These are phyloP conservation scores for Diddensiella transvaalensis DNA, from an alignment of 805 yeast species.

Conservation along the genomic window DNA sequence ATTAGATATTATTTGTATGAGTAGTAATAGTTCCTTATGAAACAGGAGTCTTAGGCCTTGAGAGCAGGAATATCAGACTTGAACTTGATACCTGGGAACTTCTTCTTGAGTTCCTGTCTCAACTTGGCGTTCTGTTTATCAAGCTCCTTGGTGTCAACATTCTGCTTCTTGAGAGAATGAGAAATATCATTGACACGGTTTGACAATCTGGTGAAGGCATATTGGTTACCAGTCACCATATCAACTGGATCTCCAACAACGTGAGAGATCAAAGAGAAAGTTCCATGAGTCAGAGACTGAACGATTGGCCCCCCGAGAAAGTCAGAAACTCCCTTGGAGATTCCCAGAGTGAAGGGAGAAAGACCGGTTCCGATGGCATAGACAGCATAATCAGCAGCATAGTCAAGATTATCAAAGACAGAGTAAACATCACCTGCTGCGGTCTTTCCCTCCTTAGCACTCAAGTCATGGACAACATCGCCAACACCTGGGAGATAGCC, in stretches of 20 bases:
- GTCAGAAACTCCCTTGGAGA: slow-evolving; percentile 10
- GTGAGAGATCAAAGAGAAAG: slow-evolving; percentile 15
- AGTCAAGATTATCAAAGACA: slow-evolving; percentile 12
- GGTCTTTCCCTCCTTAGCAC: slow-evolving; percentile 6
- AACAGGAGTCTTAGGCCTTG: neutral
- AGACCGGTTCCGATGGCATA: slow-evolving; percentile 8
- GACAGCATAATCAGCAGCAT: slow-evolving; percentile 14
- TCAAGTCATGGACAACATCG: slow-evolving; percentile 2
- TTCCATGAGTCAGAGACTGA: slow-evolving; percentile 16
- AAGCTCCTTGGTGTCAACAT: slow-evolving; percentile 2
- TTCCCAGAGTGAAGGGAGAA: slow-evolving; percentile 14
- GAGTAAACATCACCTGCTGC: slow-evolving; percentile 14
- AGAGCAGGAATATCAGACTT: neutral
- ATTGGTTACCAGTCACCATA: slow-evolving; percentile 8
- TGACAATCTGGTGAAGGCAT: slow-evolving; percentile 3
- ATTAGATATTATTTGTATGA: no score
- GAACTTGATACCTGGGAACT: neutral
- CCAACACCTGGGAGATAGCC: slow-evolving; percentile 8
- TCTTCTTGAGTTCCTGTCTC: neutral
- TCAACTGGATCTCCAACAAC: slow-evolving; percentile 13
- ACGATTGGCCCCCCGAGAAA: slow-evolving; percentile 15
- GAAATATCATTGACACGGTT: slow-evolving; percentile 7
- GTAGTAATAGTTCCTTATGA: neutral
- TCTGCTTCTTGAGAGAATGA: slow-evolving; percentile 4
- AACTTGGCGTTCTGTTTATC: slow-evolving; percentile 3